Evolutionary conservation across 2,329 filamentous ascomycete genomes (phyloP), one percentile per base, ranked within the genome.

Genomic region (Diaporthe sp.): DNA sequence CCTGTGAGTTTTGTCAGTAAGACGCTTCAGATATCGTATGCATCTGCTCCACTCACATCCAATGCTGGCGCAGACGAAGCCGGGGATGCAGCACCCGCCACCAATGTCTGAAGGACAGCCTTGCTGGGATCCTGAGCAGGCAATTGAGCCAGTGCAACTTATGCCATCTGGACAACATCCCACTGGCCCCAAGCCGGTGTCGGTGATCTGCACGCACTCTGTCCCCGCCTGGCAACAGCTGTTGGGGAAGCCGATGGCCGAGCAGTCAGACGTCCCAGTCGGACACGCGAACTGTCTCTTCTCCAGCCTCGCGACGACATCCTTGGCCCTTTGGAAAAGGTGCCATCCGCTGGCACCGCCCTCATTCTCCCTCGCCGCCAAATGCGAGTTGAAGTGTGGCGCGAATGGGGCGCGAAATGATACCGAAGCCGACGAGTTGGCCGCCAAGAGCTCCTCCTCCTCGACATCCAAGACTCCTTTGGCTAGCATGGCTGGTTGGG

Each of bases 21-120:
- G 62, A 65, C 19, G 74, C n/a, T 65, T 31, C 17, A 0, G 9
- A 37, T 2, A 12, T 59, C 10, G 2, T 1, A 59, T n/a, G 57
- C 7, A 34, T 22, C 12, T 65, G 49, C 57, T 73, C 39, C 76
- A 89, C 87, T 89, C 85, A 92, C 94, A 96, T 34, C 94, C 94
- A 74, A 92, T 85, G 25, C 92, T 92, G 74, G 90, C 87, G 79
- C 94, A 96, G 1, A 89, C 86, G 80, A 91, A 95, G 6, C 93
- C 93, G 0, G 91, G 87, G 15, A 95, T 91, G 81, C 94, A 96
- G 81, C 94, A 96, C 3, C 94, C 94, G 19, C 94, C 94, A 4
- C 94, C 94, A 0, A 92, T 82, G 46, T 88, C 88, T 10, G 90
- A 87, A 0, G 92, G 87, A 81, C 94, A 96, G 67, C 90, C 89